Evolutionary conservation across 2,329 filamentous ascomycete species (phyloP).

Genomic region (Alternaria longipes): DNA sequence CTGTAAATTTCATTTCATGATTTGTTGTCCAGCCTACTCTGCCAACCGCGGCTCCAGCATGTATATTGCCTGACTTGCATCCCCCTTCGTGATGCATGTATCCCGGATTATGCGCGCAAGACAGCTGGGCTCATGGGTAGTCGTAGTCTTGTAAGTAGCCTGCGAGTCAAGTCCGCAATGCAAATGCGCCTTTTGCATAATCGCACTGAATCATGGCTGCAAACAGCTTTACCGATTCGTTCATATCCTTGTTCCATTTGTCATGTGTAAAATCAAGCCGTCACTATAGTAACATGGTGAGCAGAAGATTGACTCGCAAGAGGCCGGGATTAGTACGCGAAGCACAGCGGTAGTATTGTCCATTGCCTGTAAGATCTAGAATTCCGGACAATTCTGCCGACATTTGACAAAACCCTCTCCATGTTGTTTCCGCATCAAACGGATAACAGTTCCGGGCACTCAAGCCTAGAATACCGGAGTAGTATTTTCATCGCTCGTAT

Average conservation of each 20-base stretch:
- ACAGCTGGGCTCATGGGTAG: background rate
- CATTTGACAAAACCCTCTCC: background rate
- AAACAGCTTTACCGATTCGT: constrained; percentile 18
- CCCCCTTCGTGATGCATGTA: constrained; percentile 3
- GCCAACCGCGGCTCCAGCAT: background rate
- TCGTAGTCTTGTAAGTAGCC: background rate
- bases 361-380: background rate
- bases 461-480: background rate
- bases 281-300: constrained; percentile 18
- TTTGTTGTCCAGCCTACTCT: constrained; percentile 14
- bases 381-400: background rate
- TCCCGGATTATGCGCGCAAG: background rate
- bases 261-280: constrained; percentile 17
- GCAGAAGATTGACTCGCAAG: constrained; percentile 12
- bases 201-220: constrained; percentile 19
- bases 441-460: background rate
- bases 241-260: constrained; percentile 23
- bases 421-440: background rate
- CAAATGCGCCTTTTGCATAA: constrained; percentile 6
- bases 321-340: constrained; percentile 13
- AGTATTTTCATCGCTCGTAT: background rate
- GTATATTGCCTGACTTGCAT: constrained; percentile 13
- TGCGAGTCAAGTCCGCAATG: constrained; percentile 24
- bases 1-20: constrained; percentile 21
- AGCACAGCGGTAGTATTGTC: constrained; percentile 9